These are phyloP conservation scores for Saposhnikovia divaricata DNA, from an alignment of 129 eudicot genomes.

Conservation along the genomic window DNA sequence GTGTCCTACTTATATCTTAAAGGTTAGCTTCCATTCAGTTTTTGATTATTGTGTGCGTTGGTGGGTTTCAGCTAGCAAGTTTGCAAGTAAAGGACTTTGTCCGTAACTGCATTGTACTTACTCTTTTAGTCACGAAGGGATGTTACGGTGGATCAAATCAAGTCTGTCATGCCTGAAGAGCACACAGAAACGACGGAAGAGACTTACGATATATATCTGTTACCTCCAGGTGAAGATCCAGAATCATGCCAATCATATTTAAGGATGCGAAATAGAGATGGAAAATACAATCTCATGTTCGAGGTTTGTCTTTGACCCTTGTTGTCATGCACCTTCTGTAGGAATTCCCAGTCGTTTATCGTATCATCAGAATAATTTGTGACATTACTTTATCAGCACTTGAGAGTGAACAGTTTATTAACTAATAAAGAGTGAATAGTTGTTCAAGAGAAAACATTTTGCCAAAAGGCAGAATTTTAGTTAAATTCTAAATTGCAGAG, in stretches of 20 bases:
- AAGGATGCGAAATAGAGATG: conserved; percentile 92
- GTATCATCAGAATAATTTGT: not conserved
- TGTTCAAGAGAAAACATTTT: not conserved
- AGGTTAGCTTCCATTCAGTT: conserved; percentile 36
- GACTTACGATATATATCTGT: conserved; percentile 86
- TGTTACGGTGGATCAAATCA: conserved; percentile 63
- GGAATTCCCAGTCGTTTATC: not conserved
- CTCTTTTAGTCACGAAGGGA: conserved; percentile 57
- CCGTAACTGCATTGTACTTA: conserved; percentile 6
- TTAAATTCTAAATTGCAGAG: not conserved
- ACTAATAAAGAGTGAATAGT: not conserved
- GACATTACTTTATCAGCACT: not conserved
- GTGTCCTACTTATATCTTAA: conserved; percentile 77
- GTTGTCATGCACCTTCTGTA: not conserved
- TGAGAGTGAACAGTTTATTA: not conserved
- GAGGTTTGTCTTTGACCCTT: conserved; percentile 58
- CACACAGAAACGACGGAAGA: conserved; percentile 54
- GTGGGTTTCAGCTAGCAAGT: not conserved
- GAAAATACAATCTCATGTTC: conserved; percentile 97
- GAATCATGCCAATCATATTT: conserved; percentile 93
- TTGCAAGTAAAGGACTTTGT: not conserved
- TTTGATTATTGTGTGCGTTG: not conserved
- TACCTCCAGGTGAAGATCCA: conserved; percentile 98
- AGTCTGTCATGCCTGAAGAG: conserved; percentile 53
- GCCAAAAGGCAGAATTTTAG: not conserved